A percentile compares a stretch with the other conserved stretches of the same genome.
Conservation (phyloP, 441 rosid genomes). For the Bocquillonia castaneifolia region DNA sequence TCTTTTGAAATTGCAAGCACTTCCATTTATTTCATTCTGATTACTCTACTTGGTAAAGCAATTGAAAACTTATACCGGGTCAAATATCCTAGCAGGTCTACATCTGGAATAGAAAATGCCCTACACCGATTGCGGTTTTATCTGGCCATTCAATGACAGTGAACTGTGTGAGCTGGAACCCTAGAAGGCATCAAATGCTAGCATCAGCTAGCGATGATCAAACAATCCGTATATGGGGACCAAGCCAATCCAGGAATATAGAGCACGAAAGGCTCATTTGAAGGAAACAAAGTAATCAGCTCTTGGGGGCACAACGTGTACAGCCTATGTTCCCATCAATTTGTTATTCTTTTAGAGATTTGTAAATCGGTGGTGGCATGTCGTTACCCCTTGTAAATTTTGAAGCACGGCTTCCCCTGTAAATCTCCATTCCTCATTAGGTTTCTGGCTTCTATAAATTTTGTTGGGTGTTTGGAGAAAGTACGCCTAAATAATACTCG, state of each 20-base stretch:
- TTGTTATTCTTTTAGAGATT: slow-evolving; percentile 26
- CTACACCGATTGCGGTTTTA: slow-evolving; percentile 60
- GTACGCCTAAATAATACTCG: neutral
- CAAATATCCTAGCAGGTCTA: slow-evolving; percentile 46
- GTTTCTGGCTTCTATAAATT: neutral
- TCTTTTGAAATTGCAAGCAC: neutral
- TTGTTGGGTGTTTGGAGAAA: neutral
- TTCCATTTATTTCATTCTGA: neutral
- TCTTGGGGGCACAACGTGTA: slow-evolving; percentile 19
- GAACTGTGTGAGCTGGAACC: slow-evolving; percentile 88
- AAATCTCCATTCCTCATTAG: slow-evolving; percentile 24
- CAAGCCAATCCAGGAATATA: slow-evolving; percentile 32
- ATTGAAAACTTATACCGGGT: slow-evolving; percentile 1
- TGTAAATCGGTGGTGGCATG: slow-evolving; percentile 25
- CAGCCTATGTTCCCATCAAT: slow-evolving; percentile 15
- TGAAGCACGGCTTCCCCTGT: slow-evolving; percentile 25
- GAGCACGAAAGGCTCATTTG: slow-evolving; percentile 17
- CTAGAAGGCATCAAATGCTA: slow-evolving; percentile 60
- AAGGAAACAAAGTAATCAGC: neutral
- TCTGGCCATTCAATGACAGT: slow-evolving; percentile 75
- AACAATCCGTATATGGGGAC: slow-evolving; percentile 80
- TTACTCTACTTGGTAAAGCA: neutral
- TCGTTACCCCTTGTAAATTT: slow-evolving; percentile 26
- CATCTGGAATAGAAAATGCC: slow-evolving; percentile 56
- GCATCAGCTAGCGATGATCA: slow-evolving; percentile 93